These are phyloP conservation scores for Mycena pura DNA, from an alignment of 768 basidiomycete species.

Conservation along the genomic window DNA sequence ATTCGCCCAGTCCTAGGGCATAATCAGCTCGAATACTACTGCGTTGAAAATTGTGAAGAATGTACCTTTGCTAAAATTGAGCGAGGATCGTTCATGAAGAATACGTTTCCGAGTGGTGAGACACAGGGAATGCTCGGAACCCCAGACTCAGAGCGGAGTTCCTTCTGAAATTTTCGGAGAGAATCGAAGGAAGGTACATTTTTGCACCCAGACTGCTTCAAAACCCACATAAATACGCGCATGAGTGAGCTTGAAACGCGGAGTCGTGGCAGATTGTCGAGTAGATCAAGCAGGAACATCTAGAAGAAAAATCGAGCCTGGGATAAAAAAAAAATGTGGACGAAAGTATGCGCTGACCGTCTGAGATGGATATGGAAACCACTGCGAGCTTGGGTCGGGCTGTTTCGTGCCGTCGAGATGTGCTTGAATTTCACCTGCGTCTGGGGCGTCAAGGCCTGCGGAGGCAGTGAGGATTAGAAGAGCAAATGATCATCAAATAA, in stretches of 20 bases:
- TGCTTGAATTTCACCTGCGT: neutral
- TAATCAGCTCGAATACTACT: no score
- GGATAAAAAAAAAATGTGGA: neutral
- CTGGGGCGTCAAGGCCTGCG: neutral
- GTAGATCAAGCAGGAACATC: slow-evolving; percentile 17
- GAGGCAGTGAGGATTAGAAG: neutral
- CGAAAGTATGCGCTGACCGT: neutral
- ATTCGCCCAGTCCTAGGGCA: slow-evolving; percentile 18
- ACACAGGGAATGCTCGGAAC: slow-evolving; percentile 2
- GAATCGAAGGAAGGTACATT: slow-evolving; percentile 14
- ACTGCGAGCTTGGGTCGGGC: neutral
- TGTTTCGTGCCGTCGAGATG: neutral
- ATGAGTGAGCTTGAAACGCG: slow-evolving; percentile 10
- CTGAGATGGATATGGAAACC: slow-evolving; percentile 8
- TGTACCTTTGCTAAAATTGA: slow-evolving; percentile 4
- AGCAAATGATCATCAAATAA: neutral
- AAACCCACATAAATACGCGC: slow-evolving; percentile 12
- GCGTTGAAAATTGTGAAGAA: neutral
- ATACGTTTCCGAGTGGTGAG: slow-evolving; percentile 8
- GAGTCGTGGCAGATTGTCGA: slow-evolving; percentile 13
- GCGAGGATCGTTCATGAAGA: slow-evolving; percentile 15
- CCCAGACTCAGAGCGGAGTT: slow-evolving; percentile 1
- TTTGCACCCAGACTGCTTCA: neutral
- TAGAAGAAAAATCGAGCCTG: neutral
- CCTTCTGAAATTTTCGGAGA: neutral